Evolutionary conservation across 106 monocot genomes (phyloP), one percentile per base, ranked within the genome.

Genomic region (Xerophyta viscosa): DNA sequence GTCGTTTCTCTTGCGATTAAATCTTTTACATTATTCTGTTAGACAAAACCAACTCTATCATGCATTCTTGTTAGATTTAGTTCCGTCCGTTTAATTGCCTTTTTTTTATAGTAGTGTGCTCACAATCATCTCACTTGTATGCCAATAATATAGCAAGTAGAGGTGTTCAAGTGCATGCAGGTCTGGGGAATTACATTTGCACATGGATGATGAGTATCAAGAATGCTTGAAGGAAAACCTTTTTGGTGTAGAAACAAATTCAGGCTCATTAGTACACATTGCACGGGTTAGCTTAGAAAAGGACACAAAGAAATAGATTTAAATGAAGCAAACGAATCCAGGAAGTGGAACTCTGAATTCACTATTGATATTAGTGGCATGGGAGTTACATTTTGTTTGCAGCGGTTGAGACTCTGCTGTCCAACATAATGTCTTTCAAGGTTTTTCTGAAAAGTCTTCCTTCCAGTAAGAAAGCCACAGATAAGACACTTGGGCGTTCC

Each of bases 51-150:
- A n/a, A n/a, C n/a, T n/a, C n/a, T n/a, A n/a, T n/a, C n/a, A n/a
- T n/a, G n/a, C n/a, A n/a, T n/a, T 24, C 9, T 50, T 27, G n/a
- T 44, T 25, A 58, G 20, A 14, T 6, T 36, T 6, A 36, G 33
- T 6, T 36, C 33, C 11, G 5, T 36, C 11, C 11, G 11, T 36
- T 11, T 6, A 36, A 6, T 11, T 36, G 5, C 33, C 11, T 11
- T 36, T 36, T 50, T 24, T 47, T n/a, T n/a, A n/a, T 52, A 79
- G 57, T 78, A 98, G 90, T 64, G 1, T 82, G 73, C 45, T 83
- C 79, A 49, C 90, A 86, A 56, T 98, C 98, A 47, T 71, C 79
- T 52, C 90, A 98, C 62, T 56, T 90, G 27, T 77, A 77, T 68
- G 78, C 82, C 59, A 86, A 80, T 61, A 90, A 98, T 62, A 80